Base-by-base conservation (phyloP, 179 eudicot genomes). In the Nepenthes alata region DNA sequence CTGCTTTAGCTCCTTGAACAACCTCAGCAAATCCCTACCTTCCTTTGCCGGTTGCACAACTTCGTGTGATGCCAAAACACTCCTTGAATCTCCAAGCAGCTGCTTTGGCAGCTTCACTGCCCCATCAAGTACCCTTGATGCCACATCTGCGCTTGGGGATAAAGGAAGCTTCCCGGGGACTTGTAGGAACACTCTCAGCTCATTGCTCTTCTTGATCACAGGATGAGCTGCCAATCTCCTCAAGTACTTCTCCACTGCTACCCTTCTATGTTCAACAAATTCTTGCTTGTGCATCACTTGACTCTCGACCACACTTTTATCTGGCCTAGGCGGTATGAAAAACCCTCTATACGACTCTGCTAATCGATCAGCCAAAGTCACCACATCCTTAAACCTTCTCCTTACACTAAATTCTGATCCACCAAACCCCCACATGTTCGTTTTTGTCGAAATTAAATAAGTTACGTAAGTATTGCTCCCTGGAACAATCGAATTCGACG, bases 271-370 rank as follows among this genome's bases (percentile, higher is more conserved):
- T 75, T 94, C 99, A 58, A 94, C 97, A 70, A 93, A 93, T 13
- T 93, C 98, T 60, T 93, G 95, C 76, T 93, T 93, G 37, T 93
- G 87, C 98, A 93, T 90, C 47, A 93, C 93, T 65, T 93, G 98
- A 50, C 95, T 83, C 79, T 93, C 96, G n/a, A 91, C 90, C 35
- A 93, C 85, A 49, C 85, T 87, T 77, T 93, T 93, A 50, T 93
- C 97, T 0, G 98, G 98, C 83, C 97, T 70, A 3, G 95, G 83
- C 2, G 98, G 95, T 47, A 93, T 82, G 37, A 93, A 89, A 61
- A 74, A 83, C 38, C 98, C 98, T 62, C 97, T 68, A 68, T 85
- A 90, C 16, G 76, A 55, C 71, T 93, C 99, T 4, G 74, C 72
- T 66, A 93, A 72, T 60, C 96, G 76, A 70, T 93, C 99, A 2